These are phyloP conservation scores for Coniferiporia weirii DNA, from an alignment of 1,284 basidiomycete species.

Conservation along the genomic window DNA sequence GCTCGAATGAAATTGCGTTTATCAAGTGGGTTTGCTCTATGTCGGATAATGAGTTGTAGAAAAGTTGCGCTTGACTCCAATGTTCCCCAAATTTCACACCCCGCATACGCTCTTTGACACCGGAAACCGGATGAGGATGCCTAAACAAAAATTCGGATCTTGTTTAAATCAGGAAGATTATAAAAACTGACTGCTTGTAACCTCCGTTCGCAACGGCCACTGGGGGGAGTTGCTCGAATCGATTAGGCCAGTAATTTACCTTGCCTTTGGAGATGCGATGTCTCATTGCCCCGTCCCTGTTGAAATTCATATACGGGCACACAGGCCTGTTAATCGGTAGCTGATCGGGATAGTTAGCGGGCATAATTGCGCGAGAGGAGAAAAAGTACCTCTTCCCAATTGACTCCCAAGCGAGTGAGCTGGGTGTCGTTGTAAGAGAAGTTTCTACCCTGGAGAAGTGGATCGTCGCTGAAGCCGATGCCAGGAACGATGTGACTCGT, in stretches of 20 bases:
- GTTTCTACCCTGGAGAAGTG: constrained; percentile 77
- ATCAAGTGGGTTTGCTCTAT: constrained; percentile 66
- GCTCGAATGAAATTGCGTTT: constrained; percentile 69
- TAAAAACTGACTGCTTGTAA: constrained; percentile 46
- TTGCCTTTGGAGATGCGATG: constrained; percentile 55
- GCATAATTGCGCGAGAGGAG: background rate
- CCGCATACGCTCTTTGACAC: constrained; percentile 64
- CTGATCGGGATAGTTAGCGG: constrained; percentile 23
- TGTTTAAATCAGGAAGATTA: background rate
- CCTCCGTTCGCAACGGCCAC: constrained; percentile 48
- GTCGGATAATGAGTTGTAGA: constrained; percentile 69
- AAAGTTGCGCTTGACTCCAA: constrained; percentile 65
- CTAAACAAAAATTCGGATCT: constrained; percentile 26
- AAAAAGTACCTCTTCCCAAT: constrained; percentile 55
- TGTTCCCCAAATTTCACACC: constrained; percentile 73
- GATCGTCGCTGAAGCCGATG: constrained; percentile 78
- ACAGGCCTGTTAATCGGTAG: constrained; percentile 80
- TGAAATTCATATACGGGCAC: constrained; percentile 72
- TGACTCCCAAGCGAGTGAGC: constrained; percentile 67
- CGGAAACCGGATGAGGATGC: constrained; percentile 45
- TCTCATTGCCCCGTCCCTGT: constrained; percentile 61
- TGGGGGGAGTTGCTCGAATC: constrained; percentile 49
- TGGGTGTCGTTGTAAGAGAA: constrained; percentile 85
- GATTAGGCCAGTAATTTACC: constrained; percentile 75
- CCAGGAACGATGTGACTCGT: constrained; percentile 79